Conservation (phyloP, 208 protist genomes). For the Angomonas desouzai region DNA sequence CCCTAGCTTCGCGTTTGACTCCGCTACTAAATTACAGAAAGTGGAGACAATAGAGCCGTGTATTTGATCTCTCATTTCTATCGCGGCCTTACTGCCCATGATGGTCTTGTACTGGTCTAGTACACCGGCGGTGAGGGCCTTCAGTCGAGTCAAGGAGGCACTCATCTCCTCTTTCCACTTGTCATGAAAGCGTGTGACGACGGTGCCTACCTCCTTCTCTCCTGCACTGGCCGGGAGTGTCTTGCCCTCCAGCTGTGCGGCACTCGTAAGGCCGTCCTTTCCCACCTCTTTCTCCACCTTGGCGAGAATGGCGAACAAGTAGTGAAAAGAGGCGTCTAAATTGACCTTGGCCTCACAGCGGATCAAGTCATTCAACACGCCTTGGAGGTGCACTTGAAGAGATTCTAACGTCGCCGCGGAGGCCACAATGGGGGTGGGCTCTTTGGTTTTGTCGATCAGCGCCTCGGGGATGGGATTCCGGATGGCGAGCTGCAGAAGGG, state of each 20-base stretch:
- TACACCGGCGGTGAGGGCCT: neutral
- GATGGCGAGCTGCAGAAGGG: neutral
- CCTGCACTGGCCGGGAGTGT: conserved; percentile 20
- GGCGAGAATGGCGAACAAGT: conserved; percentile 29
- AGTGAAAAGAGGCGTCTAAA: conserved; percentile 16
- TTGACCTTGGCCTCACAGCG: conserved; percentile 24
- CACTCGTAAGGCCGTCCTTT: conserved; percentile 29
- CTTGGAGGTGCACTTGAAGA: conserved; percentile 31
- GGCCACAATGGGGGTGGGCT: neutral
- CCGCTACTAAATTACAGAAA: conserved; percentile 32
- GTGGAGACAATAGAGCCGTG: conserved; percentile 10
- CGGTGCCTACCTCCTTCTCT: conserved; percentile 21
- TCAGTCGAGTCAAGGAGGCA: conserved; percentile 15
- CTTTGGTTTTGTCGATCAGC: neutral
- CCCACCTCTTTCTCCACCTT: conserved; percentile 30
- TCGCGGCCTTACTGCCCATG: conserved; percentile 10
- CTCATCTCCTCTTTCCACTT: conserved; percentile 29
- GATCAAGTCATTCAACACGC: conserved; percentile 32
- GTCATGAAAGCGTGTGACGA: conserved; percentile 31
- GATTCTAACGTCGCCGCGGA: conserved; percentile 7
- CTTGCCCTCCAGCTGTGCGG: neutral
- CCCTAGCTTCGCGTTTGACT: conserved; percentile 44
- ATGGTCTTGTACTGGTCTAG: neutral
- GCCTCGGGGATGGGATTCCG: conserved; percentile 3
- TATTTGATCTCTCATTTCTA: conserved; percentile 1